Percentiles rank a stretch among this genome's conserved stretches.
These are phyloP conservation scores for Aspergillus pseudoglaucus DNA, from an alignment of 2,329 filamentous ascomycete genomes.

Conservation along the genomic window DNA sequence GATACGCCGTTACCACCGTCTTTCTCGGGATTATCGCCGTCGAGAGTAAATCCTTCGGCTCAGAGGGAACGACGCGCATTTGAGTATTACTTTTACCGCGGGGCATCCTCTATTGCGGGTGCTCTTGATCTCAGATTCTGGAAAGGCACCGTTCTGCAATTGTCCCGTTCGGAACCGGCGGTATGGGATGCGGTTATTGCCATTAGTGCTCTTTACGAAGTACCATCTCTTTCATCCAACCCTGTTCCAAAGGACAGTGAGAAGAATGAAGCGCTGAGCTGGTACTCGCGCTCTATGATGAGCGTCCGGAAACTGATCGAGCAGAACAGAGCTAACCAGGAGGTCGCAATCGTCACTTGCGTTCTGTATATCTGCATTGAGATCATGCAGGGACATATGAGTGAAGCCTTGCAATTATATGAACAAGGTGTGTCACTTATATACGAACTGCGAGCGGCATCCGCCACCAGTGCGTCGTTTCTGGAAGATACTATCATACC, in stretches of 20 bases:
- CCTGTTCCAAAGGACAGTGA: conserved; percentile 10
- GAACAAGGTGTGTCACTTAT: conserved; percentile 20
- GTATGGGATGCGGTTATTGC: conserved; percentile 36
- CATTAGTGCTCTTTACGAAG: conserved; percentile 31
- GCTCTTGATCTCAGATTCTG: conserved; percentile 31
- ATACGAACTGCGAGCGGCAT: conserved; percentile 10
- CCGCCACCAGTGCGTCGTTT: conserved; percentile 12
- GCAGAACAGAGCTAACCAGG: conserved; percentile 14
- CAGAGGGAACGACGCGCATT: conserved; percentile 31
- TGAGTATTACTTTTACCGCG: conserved; percentile 30
- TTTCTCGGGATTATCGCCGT: conserved; percentile 6
- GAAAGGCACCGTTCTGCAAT: conserved; percentile 28
- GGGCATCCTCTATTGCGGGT: conserved; percentile 25
- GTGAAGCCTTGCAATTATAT: conserved; percentile 21
- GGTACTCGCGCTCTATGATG: conserved; percentile 28
- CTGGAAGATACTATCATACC: conserved; percentile 24
- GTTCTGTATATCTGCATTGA: conserved; percentile 31
- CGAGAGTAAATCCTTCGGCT: no score
- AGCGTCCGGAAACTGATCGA: conserved; percentile 18
- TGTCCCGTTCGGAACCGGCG: conserved; percentile 29
- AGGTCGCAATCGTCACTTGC: conserved; percentile 25
- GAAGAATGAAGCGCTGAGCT: conserved; percentile 14
- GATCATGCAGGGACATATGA: conserved; percentile 16
- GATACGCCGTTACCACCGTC: conserved; percentile 3
- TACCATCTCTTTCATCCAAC: conserved; percentile 7